Evolutionary conservation across 805 yeast species (phyloP).

Genomic region (Babjeviella inositovora): DNA sequence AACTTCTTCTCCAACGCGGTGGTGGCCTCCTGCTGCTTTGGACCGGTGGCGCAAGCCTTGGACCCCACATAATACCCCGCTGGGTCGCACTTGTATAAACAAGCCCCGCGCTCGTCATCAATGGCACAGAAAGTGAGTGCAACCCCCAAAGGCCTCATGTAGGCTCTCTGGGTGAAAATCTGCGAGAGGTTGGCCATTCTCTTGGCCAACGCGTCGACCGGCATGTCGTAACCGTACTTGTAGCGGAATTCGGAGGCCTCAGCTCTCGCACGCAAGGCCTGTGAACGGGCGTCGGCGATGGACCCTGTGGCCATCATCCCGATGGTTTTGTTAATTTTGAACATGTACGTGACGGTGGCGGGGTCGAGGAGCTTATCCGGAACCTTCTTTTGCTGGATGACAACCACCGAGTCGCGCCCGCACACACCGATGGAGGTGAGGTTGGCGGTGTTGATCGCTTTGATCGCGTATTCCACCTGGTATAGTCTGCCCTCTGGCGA

Average conservation of each 20-base stretch:
- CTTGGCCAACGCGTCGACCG: constrained; percentile 82
- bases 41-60: constrained; percentile 90
- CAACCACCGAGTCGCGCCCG: constrained; percentile 76
- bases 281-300: constrained; percentile 88
- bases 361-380: constrained; percentile 92
- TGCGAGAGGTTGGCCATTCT: constrained; percentile 93
- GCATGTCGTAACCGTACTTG: constrained; percentile 94
- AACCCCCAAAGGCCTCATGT: constrained; percentile 96
- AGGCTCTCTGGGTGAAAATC: constrained; percentile 93
- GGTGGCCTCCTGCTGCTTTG: constrained; percentile 91
- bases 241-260: constrained; percentile 94
- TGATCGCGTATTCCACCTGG: constrained; percentile 97
- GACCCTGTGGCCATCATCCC: constrained; percentile 94
- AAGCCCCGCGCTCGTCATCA: constrained; percentile 85
- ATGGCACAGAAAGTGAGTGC: constrained; percentile 77
- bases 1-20: constrained; percentile 82
- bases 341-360: constrained; percentile 70
- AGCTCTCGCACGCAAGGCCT: constrained; percentile 79
- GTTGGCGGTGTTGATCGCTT: constrained; percentile 87
- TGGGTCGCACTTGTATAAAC: constrained; percentile 86
- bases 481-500: constrained; percentile 96
- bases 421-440: constrained; percentile 79
- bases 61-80: constrained; percentile 91
- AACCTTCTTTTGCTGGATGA: constrained; percentile 89
- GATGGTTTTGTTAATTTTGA: constrained; percentile 62